Conservation (phyloP, 768 basidiomycete species). For the Atractiella rhizophila region DNA sequence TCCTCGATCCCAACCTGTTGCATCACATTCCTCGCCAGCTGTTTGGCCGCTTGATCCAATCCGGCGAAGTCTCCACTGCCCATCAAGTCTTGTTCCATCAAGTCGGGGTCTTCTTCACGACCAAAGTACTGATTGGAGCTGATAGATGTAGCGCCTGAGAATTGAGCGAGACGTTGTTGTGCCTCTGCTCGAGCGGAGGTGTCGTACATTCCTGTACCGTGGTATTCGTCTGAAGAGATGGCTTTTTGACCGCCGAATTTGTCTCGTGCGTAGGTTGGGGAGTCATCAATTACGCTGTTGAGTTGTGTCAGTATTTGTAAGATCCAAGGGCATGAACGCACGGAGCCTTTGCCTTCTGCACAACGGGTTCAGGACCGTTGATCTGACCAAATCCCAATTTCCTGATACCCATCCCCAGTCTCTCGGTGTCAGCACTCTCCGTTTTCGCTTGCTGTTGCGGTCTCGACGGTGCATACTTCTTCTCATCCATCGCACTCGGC, state of each 20-base stretch:
- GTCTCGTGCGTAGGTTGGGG: slow-evolving; percentile 49
- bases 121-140: slow-evolving; percentile 84
- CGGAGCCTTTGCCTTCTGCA: slow-evolving; percentile 25
- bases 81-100: slow-evolving; percentile 28
- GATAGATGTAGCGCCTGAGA: slow-evolving; percentile 34
- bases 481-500: slow-evolving; percentile 16
- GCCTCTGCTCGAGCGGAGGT: slow-evolving; percentile 44
- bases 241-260: slow-evolving; percentile 81
- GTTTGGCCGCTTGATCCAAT: slow-evolving; percentile 41
- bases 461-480: slow-evolving; percentile 9
- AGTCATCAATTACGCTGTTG: neutral
- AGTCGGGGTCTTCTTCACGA: slow-evolving; percentile 37
- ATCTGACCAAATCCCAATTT: slow-evolving; percentile 53
- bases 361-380: slow-evolving; percentile 25
- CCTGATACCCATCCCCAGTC: slow-evolving; percentile 45
- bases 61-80: slow-evolving; percentile 29
- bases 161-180: slow-evolving; percentile 49
- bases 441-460: slow-evolving; percentile 21
- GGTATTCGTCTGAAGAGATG: slow-evolving; percentile 96
- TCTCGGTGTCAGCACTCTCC: slow-evolving; percentile 30
- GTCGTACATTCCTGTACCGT: slow-evolving; percentile 71
- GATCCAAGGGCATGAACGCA: slow-evolving; percentile 11
- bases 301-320: neutral
- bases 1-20: slow-evolving; percentile 17
- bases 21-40: slow-evolving; percentile 45